Evolutionary conservation across 139 green algal species (phyloP).

Genomic region (Coelastrella sp.): DNA sequence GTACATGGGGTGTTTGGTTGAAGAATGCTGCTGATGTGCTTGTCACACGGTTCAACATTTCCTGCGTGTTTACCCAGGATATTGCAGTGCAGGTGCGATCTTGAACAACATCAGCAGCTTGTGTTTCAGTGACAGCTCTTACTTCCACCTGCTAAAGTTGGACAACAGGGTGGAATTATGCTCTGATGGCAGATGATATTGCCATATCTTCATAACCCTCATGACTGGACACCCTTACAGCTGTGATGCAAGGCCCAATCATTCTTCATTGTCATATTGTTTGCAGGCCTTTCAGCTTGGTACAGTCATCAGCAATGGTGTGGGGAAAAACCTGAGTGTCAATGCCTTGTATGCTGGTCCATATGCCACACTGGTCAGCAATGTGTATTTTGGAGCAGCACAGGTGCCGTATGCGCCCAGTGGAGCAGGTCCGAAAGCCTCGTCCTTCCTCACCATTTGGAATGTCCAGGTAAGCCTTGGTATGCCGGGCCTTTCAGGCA

Average conservation of each 20-base stretch:
- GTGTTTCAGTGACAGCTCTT: not conserved
- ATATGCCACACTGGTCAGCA: conserved; percentile 36
- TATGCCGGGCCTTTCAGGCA: too few species aligned
- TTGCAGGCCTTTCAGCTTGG: conserved; percentile 32
- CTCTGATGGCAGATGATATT: too few species aligned
- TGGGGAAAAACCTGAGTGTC: conserved; percentile 21
- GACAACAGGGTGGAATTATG: not conserved
- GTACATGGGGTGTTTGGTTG: conserved; percentile 40
- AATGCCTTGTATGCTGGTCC: conserved; percentile 39
- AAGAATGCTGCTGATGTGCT: conserved; percentile 39
- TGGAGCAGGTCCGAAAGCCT: conserved; percentile 32
- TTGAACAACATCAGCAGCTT: not conserved
- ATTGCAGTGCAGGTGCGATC: conserved; percentile 26
- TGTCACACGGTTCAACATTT: conserved; percentile 43
- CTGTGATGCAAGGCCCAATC: not conserved
- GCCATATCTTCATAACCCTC: too few species aligned
- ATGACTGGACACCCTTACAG: too few species aligned
- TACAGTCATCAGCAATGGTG: conserved; percentile 38
- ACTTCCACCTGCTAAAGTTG: not conserved
- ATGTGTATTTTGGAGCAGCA: conserved; percentile 28
- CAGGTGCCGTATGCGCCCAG: not conserved
- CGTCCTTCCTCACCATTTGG: conserved; percentile 36
- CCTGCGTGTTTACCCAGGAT: conserved; percentile 10
- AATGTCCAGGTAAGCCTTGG: conserved; percentile 21
- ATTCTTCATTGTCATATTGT: too few species aligned